A percentile compares a stretch with the other conserved stretches of the same genome.
Evolutionary conservation across 169 alveolate species (phyloP).

Genomic region (Cryptosporidium ubiquitum): DNA sequence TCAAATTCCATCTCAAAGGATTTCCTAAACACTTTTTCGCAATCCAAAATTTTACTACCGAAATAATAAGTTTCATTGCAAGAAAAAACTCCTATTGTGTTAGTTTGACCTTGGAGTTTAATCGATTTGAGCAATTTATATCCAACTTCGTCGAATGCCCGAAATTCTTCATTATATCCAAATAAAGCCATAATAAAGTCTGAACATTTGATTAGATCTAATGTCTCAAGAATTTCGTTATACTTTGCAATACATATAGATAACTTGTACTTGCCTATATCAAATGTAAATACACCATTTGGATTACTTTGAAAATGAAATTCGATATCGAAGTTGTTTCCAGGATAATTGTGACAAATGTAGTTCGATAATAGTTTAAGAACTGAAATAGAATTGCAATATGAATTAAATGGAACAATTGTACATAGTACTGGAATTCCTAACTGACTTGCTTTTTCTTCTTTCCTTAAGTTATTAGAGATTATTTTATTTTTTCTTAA

Average conservation of each 20-base stretch:
- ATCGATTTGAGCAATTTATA: conserved; percentile 80
- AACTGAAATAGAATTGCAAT: neutral
- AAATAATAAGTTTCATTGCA: conserved; percentile 20
- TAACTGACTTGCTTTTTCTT: neutral
- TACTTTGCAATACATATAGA: conserved; percentile 52
- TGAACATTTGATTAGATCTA: conserved; percentile 49
- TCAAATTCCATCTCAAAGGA: conserved; percentile 83
- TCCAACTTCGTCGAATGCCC: conserved; percentile 83
- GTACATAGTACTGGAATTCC: conserved; percentile 54
- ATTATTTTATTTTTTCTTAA: conserved; percentile 22
- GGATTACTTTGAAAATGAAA: neutral
- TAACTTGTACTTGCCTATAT: neutral
- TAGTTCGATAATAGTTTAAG: conserved; percentile 15
- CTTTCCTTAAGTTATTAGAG: neutral
- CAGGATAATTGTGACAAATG: conserved; percentile 6
- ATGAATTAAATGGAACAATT: conserved; percentile 47
- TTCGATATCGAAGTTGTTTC: neutral
- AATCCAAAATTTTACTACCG: conserved; percentile 76
- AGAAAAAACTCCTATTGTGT: conserved; percentile 78
- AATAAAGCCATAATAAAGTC: conserved; percentile 40
- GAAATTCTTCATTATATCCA: conserved; percentile 74
- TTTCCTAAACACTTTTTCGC: conserved; percentile 81
- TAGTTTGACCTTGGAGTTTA: conserved; percentile 83
- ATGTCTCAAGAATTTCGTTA: conserved; percentile 20
- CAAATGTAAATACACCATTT: conserved; percentile 12